A percentile compares a stretch with the other conserved stretches of the same genome.
Conservation (phyloP, 2,329 filamentous ascomycete genomes). For the Aspergillus pseudoglaucus region DNA sequence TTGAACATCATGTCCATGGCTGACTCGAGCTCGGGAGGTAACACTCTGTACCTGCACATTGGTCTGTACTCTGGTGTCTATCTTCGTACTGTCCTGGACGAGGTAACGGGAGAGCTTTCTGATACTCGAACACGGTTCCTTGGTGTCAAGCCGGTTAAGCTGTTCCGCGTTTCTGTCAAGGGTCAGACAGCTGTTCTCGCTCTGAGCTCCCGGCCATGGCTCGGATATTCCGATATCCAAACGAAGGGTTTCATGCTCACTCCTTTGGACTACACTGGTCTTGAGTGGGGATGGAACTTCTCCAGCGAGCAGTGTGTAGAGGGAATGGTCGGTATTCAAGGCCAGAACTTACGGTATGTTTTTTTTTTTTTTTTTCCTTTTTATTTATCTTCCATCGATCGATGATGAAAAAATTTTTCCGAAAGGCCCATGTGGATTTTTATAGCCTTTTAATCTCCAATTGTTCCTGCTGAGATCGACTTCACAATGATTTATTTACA, state of each 20-base stretch:
- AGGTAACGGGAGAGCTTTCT: constrained; percentile 89
- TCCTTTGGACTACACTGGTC: constrained; percentile 76
- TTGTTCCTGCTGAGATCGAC: constrained; percentile 88
- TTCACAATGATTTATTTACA: constrained; percentile 3
- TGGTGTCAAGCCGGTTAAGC: constrained; percentile 78
- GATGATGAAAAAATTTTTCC: constrained; percentile 35
- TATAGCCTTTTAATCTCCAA: constrained; percentile 56
- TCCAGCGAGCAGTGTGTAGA: constrained; percentile 90
- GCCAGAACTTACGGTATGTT: constrained; percentile 74
- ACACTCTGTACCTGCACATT: constrained; percentile 89
- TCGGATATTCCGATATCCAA: constrained; percentile 85
- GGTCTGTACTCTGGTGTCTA: constrained; percentile 94
- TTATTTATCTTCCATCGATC: constrained; percentile 31
- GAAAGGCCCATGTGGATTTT: constrained; percentile 39
- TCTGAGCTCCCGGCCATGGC: constrained; percentile 88
- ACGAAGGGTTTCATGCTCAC: constrained; percentile 87
- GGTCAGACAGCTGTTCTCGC: constrained; percentile 79
- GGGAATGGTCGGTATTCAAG: constrained; percentile 90
- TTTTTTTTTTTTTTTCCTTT: constrained; percentile 19
- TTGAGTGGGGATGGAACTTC: constrained; percentile 96
- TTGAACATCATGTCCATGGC: constrained; percentile 92
- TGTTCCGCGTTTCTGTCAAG: constrained; percentile 87
- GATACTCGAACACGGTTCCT: constrained; percentile 93
- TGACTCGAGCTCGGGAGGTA: constrained; percentile 82
- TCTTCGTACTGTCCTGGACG: constrained; percentile 87